Base-by-base conservation (phyloP, 2,329 filamentous ascomycete species). In the Scytalidium sp. region DNA sequence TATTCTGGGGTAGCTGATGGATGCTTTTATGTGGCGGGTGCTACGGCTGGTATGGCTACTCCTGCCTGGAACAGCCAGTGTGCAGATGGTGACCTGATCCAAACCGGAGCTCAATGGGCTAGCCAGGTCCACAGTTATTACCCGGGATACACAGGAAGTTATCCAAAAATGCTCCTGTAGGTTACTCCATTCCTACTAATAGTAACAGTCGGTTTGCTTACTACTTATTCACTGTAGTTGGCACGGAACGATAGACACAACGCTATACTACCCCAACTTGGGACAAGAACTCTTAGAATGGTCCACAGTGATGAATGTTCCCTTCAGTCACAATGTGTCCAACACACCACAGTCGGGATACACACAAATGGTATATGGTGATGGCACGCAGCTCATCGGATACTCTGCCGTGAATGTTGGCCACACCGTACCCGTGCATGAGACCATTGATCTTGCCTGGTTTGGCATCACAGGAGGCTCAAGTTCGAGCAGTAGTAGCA, bases 31-130 rank as follows among this genome's bases (percentile, higher is more conserved):
- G 57, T 47, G 56, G 64, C 69, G 3, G 70, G 71, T 22, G 67
- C 69, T 0, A 65, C 71, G 0, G 70, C 70, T 0, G 70, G 69
- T 10, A 64, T 70, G 1, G 69, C 69, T 11, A 67, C 65, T 32
- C 71, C 69, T 45, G 69, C 66, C 0, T 80, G 79, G 76, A 81
- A 79, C 65, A 70, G 64, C 41, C 70, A 70, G 1, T 83, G 80
- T 63, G 70, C 78, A 1, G 43, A 44, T 1, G 59, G 59, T 10
- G 22, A 48, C 19, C 32, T 55, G 5, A 50, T 47, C 23, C 50
- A 60, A 36, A 51, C 73, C 0, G 68, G 72, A 1, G 62, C 71
- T 53, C 66, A 74, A 47, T 81, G 78, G 78, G 73, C 73, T 10
- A 67, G 71, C 52, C 65, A 72, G 20, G 76, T 73, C 11, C 62